A percentile compares a stretch with the other conserved stretches of the same genome.
Conservation (phyloP, 257 asterid genomes). For the Verbascum thapsus region DNA sequence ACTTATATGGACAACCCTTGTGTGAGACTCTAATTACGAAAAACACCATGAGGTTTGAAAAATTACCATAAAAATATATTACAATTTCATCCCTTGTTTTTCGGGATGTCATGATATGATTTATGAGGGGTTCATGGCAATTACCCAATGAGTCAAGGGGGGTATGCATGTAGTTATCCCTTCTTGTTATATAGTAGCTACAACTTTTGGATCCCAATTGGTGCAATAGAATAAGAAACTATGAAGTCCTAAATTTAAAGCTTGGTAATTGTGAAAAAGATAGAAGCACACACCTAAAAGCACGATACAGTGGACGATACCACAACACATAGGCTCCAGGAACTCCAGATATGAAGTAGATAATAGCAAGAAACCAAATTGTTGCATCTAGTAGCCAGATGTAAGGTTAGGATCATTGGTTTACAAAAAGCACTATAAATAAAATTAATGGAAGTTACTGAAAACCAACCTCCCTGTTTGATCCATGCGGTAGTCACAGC, state of each 20-base stretch:
- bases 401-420: slow-evolving; percentile 24
- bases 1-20: neutral
- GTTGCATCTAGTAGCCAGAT: slow-evolving; percentile 38
- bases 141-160: too few species aligned
- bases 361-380: slow-evolving; percentile 92
- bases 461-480: slow-evolving; percentile 69
- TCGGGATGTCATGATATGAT: too few species aligned
- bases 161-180: too few species aligned
- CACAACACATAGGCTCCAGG: slow-evolving; percentile 95
- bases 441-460: neutral
- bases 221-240: neutral
- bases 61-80: neutral
- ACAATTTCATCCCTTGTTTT: neutral
- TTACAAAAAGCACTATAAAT: slow-evolving; percentile 3
- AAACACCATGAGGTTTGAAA: neutral
- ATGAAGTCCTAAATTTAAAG: slow-evolving; percentile 12
- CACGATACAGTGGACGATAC: slow-evolving; percentile 97
- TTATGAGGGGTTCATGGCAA: too few species aligned
- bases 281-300: slow-evolving; percentile 57
- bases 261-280: slow-evolving; percentile 24
- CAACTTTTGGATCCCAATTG: neutral
- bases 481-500: slow-evolving; percentile 96
- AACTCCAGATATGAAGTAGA: slow-evolving; percentile 91
- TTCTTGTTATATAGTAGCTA: neutral
- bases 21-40: neutral